phyloP scores from a whole-genome alignment of 2,329 filamentous ascomycete genomes.

The Trichoderma atrobrunneum region DNA sequence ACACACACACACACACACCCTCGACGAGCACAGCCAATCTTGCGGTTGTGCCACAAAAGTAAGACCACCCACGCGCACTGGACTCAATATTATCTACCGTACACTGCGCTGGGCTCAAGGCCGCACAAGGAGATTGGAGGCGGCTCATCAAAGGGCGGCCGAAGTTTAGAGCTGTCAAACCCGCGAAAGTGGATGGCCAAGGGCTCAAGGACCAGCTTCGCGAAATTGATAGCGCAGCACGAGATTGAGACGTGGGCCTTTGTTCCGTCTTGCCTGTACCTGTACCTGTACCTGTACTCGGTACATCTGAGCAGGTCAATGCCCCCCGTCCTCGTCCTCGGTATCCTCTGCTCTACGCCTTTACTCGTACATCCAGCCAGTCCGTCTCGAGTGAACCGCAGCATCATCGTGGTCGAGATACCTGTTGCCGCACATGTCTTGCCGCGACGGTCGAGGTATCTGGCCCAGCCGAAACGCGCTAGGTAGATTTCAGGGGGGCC shows the following conservation, averaged over 20 bases:
- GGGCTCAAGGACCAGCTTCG: conserved; percentile 17
- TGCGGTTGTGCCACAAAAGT: background rate
- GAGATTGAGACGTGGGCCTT: conserved; percentile 22
- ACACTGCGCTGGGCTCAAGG: background rate
- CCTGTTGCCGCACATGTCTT: background rate
- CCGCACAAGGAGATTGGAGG: background rate
- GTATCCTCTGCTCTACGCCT: background rate
- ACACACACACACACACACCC: background rate
- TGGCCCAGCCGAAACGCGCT: conserved; percentile 17
- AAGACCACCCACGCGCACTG: background rate
- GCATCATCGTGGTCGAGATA: background rate
- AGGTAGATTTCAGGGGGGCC: conserved; percentile 25
- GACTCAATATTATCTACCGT: background rate
- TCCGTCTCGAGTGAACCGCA: background rate
- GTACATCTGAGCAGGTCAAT: background rate
- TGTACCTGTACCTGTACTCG: background rate
- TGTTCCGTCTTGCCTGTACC: background rate
- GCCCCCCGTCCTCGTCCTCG: background rate
- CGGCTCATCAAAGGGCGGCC: background rate
- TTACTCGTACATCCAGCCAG: background rate
- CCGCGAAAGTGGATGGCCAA: background rate
- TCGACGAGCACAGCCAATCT: background rate
- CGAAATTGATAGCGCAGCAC: conserved; percentile 27
- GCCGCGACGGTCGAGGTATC: conserved; percentile 14
- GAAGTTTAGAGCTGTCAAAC: background rate